Evolutionary conservation across 2,329 filamentous ascomycete species (phyloP).

Genomic region (Lasiodiplodia gonubiensis): DNA sequence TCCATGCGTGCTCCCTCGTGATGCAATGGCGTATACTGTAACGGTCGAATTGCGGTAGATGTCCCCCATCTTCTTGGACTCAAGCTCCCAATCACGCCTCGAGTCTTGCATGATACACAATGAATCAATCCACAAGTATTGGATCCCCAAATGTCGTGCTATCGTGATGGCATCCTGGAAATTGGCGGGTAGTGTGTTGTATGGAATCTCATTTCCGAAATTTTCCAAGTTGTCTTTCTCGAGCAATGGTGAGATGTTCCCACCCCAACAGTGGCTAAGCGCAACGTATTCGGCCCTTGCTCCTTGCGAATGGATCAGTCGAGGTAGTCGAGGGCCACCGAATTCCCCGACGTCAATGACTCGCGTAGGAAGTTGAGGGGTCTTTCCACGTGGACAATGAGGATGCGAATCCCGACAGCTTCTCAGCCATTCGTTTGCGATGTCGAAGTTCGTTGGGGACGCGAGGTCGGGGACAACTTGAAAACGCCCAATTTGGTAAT

Average conservation of each 20-base stretch:
- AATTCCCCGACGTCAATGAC: background rate
- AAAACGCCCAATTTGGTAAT: background rate
- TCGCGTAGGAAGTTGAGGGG: background rate
- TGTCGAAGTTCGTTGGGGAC: background rate
- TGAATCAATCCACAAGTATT: conserved; percentile 32
- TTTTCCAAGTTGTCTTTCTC: background rate
- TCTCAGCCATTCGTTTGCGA: background rate
- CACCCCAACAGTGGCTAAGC: conserved; percentile 4
- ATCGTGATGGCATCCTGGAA: conserved; percentile 29
- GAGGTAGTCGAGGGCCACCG: background rate
- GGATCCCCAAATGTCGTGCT: conserved; percentile 2
- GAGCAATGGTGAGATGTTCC: background rate
- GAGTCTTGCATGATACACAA: conserved; percentile 31
- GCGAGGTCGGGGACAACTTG: background rate
- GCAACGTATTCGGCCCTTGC: background rate
- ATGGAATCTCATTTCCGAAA: background rate
- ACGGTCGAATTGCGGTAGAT: conserved; percentile 10
- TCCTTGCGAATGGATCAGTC: background rate
- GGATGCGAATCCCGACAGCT: background rate
- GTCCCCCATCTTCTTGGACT: conserved; percentile 15
- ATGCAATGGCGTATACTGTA: conserved; percentile 15
- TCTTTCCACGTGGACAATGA: background rate
- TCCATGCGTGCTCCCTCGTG: background rate
- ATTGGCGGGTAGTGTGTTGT: background rate
- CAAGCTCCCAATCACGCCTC: conserved; percentile 17